phyloP scores from a whole-genome alignment of 371 early-diverging fungal genomes.

The Mortierella sp. region DNA sequence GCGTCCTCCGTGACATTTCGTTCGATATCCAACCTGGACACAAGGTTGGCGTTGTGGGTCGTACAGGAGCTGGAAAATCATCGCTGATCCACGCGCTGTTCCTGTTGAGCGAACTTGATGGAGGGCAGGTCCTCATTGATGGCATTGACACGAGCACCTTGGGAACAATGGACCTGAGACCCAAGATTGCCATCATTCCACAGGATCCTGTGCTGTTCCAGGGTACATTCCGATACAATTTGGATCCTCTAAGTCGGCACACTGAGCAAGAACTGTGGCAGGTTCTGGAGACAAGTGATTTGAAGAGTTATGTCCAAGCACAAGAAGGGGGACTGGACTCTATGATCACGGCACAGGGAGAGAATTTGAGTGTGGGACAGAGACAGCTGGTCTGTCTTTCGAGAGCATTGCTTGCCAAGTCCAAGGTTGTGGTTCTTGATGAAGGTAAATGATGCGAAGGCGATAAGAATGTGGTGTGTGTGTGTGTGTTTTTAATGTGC shows the following conservation, averaged over 20 bases:
- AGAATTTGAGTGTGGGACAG: constrained; percentile 71
- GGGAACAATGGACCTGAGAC: constrained; percentile 82
- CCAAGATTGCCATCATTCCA: constrained; percentile 89
- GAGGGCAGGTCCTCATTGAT: constrained; percentile 74
- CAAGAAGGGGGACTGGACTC: constrained; percentile 60
- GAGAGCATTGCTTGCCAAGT: constrained; percentile 62
- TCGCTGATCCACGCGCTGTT: constrained; percentile 89
- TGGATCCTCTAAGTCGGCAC: constrained; percentile 73
- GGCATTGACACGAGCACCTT: constrained; percentile 84
- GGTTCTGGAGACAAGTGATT: constrained; percentile 62
- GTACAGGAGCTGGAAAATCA: constrained; percentile 95
- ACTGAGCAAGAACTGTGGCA: constrained; percentile 70
- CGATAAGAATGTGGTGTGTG: too few relatives aligned
- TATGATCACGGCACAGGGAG: constrained; percentile 58
- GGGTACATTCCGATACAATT: constrained; percentile 69
- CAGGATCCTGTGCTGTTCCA: constrained; percentile 96
- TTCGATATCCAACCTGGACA: constrained; percentile 73
- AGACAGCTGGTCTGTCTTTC: constrained; percentile 72
- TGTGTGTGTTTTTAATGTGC: too few relatives aligned
- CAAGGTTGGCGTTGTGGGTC: constrained; percentile 91
- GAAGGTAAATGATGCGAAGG: too few relatives aligned
- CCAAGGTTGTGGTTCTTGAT: constrained; percentile 69
- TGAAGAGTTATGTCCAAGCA: constrained; percentile 59
- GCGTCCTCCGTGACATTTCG: constrained; percentile 67
- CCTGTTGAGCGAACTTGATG: constrained; percentile 88